phyloP scores from a whole-genome alignment of 2,329 filamentous ascomycete genomes.

The Ceratocystis papillata region DNA sequence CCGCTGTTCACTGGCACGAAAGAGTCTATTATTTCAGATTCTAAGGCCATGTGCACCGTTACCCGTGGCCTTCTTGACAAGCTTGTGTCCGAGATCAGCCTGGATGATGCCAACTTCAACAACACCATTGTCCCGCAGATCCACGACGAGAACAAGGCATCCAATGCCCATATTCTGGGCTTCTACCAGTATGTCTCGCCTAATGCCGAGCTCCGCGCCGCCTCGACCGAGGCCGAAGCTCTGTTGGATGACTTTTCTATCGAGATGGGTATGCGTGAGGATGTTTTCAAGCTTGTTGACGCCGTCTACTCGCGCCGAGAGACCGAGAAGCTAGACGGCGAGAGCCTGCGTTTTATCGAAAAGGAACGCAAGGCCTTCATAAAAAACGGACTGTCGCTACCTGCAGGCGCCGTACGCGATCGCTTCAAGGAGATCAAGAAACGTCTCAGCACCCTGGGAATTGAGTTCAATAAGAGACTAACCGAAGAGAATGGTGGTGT shows the following conservation, averaged over 20 bases:
- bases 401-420: slow-evolving; percentile 58
- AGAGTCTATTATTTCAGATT: slow-evolving; percentile 54
- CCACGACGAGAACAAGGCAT: slow-evolving; percentile 56
- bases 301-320: slow-evolving; percentile 43
- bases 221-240: slow-evolving; percentile 65
- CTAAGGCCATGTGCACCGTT: slow-evolving; percentile 53
- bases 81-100: slow-evolving; percentile 51
- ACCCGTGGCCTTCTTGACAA: slow-evolving; percentile 56
- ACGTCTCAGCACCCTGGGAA: slow-evolving; percentile 60
- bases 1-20: slow-evolving; percentile 67
- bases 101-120: slow-evolving; percentile 43
- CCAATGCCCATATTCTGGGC: slow-evolving; percentile 53
- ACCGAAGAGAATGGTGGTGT: slow-evolving; percentile 74
- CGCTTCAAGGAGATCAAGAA: slow-evolving; percentile 83
- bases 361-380: slow-evolving; percentile 70
- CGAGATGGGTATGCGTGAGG: slow-evolving; percentile 70
- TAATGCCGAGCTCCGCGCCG: slow-evolving; percentile 57
- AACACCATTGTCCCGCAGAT: slow-evolving; percentile 56
- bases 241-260: slow-evolving; percentile 67
- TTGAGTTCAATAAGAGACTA: slow-evolving; percentile 66
- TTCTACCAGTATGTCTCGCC: slow-evolving; percentile 74
- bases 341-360: slow-evolving; percentile 61
- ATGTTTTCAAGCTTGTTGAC: slow-evolving; percentile 59
- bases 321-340: slow-evolving; percentile 49
- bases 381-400: slow-evolving; percentile 61